These are phyloP conservation scores for Pezicula carpinea DNA, from an alignment of 2,329 filamentous ascomycete genomes.

Conservation along the genomic window DNA sequence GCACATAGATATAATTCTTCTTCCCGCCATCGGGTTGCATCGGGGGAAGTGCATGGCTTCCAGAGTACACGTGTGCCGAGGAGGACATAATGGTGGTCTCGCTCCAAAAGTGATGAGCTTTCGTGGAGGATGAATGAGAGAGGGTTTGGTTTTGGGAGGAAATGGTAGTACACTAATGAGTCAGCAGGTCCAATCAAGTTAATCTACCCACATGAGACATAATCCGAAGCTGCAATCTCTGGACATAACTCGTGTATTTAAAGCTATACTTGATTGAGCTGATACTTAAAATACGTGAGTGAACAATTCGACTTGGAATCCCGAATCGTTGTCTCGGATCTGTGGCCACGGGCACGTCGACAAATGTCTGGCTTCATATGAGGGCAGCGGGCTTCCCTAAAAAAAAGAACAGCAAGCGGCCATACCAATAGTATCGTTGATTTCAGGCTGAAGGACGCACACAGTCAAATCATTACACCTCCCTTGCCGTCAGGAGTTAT, in stretches of 20 bases:
- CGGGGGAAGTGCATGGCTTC: not conserved
- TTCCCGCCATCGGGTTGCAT: not conserved
- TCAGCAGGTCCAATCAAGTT: not conserved
- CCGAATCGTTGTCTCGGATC: not conserved
- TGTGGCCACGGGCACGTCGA: not conserved
- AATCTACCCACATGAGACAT: not conserved
- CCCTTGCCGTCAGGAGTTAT: too few species aligned
- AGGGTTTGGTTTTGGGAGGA: not conserved
- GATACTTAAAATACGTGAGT: not conserved
- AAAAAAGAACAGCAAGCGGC: not conserved
- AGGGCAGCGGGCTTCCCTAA: not conserved
- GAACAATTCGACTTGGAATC: not conserved
- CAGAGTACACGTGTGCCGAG: not conserved
- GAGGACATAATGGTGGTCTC: not conserved
- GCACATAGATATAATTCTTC: not conserved
- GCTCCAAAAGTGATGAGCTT: not conserved
- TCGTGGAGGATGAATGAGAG: not conserved
- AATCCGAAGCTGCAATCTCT: not conserved
- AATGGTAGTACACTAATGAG: not conserved
- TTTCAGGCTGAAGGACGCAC: too few species aligned
- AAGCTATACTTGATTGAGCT: not conserved
- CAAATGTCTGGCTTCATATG: not conserved
- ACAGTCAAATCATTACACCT: too few species aligned
- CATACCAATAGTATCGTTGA: not conserved
- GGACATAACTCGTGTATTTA: not conserved